Evolutionary conservation across 1,139 yeast species (phyloP), one percentile per base, ranked within the genome.

Genomic region (Candida sp.): DNA sequence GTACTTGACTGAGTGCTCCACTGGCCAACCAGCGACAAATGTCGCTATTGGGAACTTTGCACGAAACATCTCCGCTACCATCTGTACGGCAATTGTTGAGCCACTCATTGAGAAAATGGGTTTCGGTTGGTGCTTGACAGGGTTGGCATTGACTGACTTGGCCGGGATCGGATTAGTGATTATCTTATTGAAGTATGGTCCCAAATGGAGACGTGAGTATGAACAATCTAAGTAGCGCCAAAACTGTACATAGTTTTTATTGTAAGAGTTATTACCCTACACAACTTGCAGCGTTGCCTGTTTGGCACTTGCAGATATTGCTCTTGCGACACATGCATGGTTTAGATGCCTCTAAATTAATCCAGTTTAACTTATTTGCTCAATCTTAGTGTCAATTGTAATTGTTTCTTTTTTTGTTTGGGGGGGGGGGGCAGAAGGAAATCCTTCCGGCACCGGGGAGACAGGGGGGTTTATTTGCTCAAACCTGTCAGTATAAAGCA

Each of bases 41-140:
- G 84, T 83, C 9, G 86, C 88, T 0, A 66, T 83, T 49, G 84
- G 84, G 1, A 82, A 84, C 54, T 68, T 80, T 51, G 75, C 81
- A 64, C 68, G 88, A 58, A 83, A 83, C 56, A 60, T 75, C 7
- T 83, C 83, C 0, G 88, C 88, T 1, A 85, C 86, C 2, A 70
- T 82, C 0, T 75, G 85, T 27, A 78, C 87, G 0, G 81, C 74
- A 0, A 66, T 81, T 3, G 71, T 83, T 26, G 73, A 76, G 5
- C 68, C 63, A 22, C 56, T 83, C 9, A 69, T 76, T 7, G 50
- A 62, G 6, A 62, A 58, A 48, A 81, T 83, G 80, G 85, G 85
- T 0, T 70, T 72, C 54, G 86, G 86, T 0, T 83, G 86, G 86
- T 81, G 85, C 53, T 83, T 83, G 55, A 80, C 85, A 1, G 85